Evolutionary conservation across 2,329 filamentous ascomycete genomes (phyloP).

Genomic region (Pleoardoris graminearum): DNA sequence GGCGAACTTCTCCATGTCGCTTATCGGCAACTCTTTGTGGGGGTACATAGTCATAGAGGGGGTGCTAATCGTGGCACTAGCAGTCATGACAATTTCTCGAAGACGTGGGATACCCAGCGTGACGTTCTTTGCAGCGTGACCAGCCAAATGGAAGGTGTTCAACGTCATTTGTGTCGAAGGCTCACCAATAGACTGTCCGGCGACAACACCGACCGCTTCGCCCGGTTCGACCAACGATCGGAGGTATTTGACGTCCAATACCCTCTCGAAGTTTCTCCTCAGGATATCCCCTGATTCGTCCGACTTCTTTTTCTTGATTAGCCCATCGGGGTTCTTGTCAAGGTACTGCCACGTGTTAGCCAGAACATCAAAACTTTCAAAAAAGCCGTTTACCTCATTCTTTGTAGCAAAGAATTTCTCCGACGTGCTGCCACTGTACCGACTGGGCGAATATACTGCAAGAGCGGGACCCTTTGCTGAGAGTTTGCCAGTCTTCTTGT

Average conservation of each 20-base stretch:
- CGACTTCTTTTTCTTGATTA: constrained; percentile 64
- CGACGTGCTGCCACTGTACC: constrained; percentile 82
- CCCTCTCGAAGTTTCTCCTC: constrained; percentile 73
- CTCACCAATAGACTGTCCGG: constrained; percentile 94
- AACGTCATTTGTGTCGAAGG: constrained; percentile 99
- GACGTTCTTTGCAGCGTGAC: constrained; percentile 97
- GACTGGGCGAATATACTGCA: constrained; percentile 72
- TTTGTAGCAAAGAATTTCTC: constrained; percentile 79
- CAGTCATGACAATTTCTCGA: constrained; percentile 98
- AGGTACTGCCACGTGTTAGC: constrained; percentile 61
- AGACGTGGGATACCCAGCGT: constrained; percentile 97
- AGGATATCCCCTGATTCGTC: constrained; percentile 53
- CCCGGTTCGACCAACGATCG: constrained; percentile 90
- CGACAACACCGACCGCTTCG: constrained; percentile 95
- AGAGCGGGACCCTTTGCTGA: constrained; percentile 76
- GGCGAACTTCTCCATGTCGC: constrained; percentile 76
- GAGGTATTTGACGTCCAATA: constrained; percentile 91
- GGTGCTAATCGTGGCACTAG: constrained; percentile 84
- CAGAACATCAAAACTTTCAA: not conserved
- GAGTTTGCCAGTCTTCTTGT: constrained; percentile 70
- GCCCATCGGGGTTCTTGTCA: constrained; percentile 69
- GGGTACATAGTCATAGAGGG: constrained; percentile 86
- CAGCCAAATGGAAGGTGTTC: constrained; percentile 99
- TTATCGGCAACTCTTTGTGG: constrained; percentile 69
- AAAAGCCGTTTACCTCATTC: constrained; percentile 55